Evolutionary conservation across 225 moss, liverwort and hornwort genomes (phyloP).

Genomic region (Asterella californica): DNA sequence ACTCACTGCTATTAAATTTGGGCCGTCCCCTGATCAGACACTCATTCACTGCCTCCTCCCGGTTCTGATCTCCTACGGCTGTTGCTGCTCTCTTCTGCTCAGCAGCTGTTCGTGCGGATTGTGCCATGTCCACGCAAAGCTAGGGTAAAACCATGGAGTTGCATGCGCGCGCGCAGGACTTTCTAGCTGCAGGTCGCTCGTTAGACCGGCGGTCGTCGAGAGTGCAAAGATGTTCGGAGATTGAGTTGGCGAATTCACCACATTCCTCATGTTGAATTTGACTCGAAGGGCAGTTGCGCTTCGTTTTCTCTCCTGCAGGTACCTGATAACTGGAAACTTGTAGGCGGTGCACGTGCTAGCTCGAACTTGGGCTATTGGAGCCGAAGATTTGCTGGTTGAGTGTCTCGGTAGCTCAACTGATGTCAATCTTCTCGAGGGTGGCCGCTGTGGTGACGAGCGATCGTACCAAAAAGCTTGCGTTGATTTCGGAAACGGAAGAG

Average conservation of each 20-base stretch:
- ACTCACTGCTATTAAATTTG: conserved; percentile 12
- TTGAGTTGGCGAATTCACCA: too few relatives aligned
- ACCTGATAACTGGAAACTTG: too few relatives aligned
- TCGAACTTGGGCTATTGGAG: neutral
- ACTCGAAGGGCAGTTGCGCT: neutral
- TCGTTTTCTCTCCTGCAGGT: neutral
- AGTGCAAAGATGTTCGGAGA: neutral
- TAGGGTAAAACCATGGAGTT: neutral
- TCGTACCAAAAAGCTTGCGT: conserved; percentile 21
- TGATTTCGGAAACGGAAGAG: conserved; percentile 21
- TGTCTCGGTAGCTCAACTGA: neutral
- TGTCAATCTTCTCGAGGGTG: conserved; percentile 20
- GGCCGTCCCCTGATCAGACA: neutral
- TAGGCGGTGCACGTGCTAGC: too few relatives aligned
- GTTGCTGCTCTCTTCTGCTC: neutral
- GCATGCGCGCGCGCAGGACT: too few relatives aligned
- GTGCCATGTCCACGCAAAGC: neutral
- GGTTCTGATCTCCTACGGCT: neutral
- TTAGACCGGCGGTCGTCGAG: too few relatives aligned
- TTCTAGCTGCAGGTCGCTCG: neutral
- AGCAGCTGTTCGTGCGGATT: neutral
- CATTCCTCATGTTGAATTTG: too few relatives aligned
- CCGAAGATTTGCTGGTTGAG: neutral
- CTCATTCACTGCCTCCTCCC: neutral
- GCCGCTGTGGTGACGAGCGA: conserved; percentile 20